Evolutionary conservation across 2,329 filamentous ascomycete species (phyloP).

Genomic region (Cercospora nicotianae): DNA sequence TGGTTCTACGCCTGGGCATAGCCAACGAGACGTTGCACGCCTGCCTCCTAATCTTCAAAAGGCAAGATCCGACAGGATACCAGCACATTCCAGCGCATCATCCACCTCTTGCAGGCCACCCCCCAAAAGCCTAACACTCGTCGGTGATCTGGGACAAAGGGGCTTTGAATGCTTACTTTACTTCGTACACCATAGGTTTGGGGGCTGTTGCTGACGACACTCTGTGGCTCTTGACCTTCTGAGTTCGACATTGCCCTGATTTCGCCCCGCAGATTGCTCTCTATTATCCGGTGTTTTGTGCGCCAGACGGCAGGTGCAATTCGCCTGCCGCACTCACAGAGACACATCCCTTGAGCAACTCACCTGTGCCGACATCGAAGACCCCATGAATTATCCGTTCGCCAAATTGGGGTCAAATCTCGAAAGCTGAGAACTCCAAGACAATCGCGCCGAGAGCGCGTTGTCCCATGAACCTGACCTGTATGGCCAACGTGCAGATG

Average conservation of each 20-base stretch:
- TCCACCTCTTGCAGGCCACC: not conserved
- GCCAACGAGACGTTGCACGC: not conserved
- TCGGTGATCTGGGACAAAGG: constrained; percentile 1
- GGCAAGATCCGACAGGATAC: constrained; percentile 9
- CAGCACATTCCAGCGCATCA: constrained; percentile 19
- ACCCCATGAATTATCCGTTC: not conserved
- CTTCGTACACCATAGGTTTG: not conserved
- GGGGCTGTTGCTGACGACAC: not conserved
- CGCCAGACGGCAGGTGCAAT: not conserved
- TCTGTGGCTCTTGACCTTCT: not conserved
- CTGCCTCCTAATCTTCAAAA: not conserved
- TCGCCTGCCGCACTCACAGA: not conserved
- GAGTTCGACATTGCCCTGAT: not conserved
- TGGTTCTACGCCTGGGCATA: constrained; percentile 2
- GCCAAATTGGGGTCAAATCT: not conserved
- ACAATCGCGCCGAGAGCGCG: not conserved
- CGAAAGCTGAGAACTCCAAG: not conserved
- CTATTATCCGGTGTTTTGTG: not conserved
- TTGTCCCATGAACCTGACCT: not conserved
- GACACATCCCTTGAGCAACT: not conserved
- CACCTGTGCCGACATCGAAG: not conserved
- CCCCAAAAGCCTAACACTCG: constrained; percentile 1
- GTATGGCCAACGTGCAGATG: not conserved
- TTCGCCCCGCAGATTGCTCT: not conserved
- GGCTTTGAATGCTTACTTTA: not conserved